phyloP scores from a whole-genome alignment of 2,329 filamentous ascomycete genomes.

The Colletotrichum liriopes region DNA sequence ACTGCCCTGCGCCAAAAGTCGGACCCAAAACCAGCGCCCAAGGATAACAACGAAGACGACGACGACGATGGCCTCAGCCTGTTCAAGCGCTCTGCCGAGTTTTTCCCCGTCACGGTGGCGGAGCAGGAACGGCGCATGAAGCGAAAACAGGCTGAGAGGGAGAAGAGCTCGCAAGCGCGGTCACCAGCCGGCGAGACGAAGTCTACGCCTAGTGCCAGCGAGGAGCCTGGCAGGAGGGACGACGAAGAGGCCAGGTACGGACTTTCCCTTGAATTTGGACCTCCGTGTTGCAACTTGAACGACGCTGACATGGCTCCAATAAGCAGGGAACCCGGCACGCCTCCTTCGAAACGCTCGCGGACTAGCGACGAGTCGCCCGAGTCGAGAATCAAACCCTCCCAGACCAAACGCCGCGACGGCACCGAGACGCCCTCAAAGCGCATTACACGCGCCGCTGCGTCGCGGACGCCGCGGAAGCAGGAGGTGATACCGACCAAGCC shows the following conservation, averaged over 20 bases:
- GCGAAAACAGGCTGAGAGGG: slow-evolving; percentile 39
- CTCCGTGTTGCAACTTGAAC: not conserved
- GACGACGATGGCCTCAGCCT: slow-evolving; percentile 61
- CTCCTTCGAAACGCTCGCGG: slow-evolving; percentile 57
- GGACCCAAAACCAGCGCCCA: slow-evolving; percentile 46
- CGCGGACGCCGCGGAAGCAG: slow-evolving; percentile 40
- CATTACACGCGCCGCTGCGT: slow-evolving; percentile 28
- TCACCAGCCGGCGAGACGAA: slow-evolving; percentile 6
- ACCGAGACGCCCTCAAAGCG: slow-evolving; percentile 38
- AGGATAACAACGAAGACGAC: slow-evolving; percentile 43
- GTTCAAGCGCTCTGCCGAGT: slow-evolving; percentile 66
- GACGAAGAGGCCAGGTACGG: slow-evolving; percentile 27
- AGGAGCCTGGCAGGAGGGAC: slow-evolving; percentile 43
- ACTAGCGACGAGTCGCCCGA: slow-evolving; percentile 40
- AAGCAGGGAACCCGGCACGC: slow-evolving; percentile 51
- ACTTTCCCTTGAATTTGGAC: not conserved
- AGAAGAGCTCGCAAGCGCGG: slow-evolving; percentile 33
- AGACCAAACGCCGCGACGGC: slow-evolving; percentile 8
- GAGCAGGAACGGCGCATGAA: slow-evolving; percentile 53
- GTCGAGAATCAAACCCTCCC: slow-evolving; percentile 33
- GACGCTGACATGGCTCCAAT: slow-evolving; percentile 38
- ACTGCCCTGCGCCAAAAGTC: slow-evolving; percentile 58
- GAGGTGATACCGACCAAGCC: slow-evolving; percentile 30
- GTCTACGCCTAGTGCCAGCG: slow-evolving; percentile 16
- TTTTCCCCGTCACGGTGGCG: slow-evolving; percentile 62